Evolutionary conservation across 2,329 filamentous ascomycete genomes (phyloP), one percentile per base, ranked within the genome.

Genomic region (Chaetomiaceae sp.): DNA sequence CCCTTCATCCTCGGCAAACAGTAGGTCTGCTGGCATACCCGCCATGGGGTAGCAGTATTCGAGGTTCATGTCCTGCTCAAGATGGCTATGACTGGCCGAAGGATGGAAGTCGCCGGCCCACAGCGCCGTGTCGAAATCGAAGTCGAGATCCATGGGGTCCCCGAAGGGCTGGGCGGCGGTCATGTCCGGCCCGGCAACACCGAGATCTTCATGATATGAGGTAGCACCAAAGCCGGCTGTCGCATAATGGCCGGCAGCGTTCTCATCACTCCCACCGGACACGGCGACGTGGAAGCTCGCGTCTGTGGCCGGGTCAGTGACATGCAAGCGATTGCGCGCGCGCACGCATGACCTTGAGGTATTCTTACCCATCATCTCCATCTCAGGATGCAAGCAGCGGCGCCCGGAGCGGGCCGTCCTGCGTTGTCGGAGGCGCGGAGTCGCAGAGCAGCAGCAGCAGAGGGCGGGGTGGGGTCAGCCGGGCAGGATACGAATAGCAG

Each of bases 71-170:
- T 54, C 46, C 4, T 54, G 33, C 4, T 53, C 48, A 13, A 54
- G 33, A 21, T 48, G 43, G 27, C 16, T 43, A 20, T 48, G 43
- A 23, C 16, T 43, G 21, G 45, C 37, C 14, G 58, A 46, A 16
- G 54, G 21, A 51, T 59, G 61, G 52, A 67, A 11, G 45, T 61
- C 42, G 49, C 58, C 49, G 42, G 54, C 49, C 65, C 65, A 62
- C 0, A 55, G 45, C 11, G 54, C 49, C 4, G 57, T 48, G 45
- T 65, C 64, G 16, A 62, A 58, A 50, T 65, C 64, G 36, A 63
- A 56, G 48, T 67, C 65, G 11, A 66, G 46, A 16, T 67, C 65
- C 65, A 66, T 67, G 1, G 62, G 50, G 21, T 66, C 64, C 6
- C 45, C 52, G 14, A 52, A n/a, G 5, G 41, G 6, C 11, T 52